A percentile compares a stretch with the other conserved stretches of the same genome.
These are phyloP conservation scores for Massariosphaeria phaeospora DNA, from an alignment of 495 filamentous ascomycete genomes.

Conservation along the genomic window DNA sequence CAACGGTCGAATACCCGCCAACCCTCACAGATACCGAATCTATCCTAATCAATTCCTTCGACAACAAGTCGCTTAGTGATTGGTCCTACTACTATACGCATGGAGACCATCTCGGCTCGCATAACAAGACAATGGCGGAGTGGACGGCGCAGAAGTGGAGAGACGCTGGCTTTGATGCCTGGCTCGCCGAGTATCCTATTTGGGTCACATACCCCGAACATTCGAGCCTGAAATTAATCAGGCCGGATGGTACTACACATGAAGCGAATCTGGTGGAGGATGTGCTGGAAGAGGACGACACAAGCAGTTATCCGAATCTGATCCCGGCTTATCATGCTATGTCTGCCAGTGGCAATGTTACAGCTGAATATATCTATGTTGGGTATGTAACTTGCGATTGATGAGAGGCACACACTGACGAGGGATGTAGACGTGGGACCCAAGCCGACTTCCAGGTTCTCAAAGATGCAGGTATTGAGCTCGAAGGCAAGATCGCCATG, in stretches of 20 bases:
- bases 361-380: conserved; percentile 37
- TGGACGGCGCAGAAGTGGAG: conserved; percentile 30
- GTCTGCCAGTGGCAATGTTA: conserved; percentile 33
- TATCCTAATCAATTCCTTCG: conserved; percentile 28
- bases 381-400: conserved; percentile 7
- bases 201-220: conserved; percentile 26
- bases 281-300: conserved; percentile 33
- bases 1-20: conserved; percentile 15
- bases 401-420: not conserved
- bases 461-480: conserved; percentile 31
- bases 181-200: conserved; percentile 29
- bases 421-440: conserved; percentile 20
- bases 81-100: conserved; percentile 28
- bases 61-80: conserved; percentile 19
- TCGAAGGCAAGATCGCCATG: conserved; percentile 39
- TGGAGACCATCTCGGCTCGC: conserved; percentile 24
- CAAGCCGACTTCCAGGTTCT: conserved; percentile 35
- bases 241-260: conserved; percentile 16
- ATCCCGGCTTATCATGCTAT: conserved; percentile 38
- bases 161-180: conserved; percentile 20
- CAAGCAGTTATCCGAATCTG: conserved; percentile 30
- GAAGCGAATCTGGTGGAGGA: conserved; percentile 32
- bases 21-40: conserved; percentile 8
- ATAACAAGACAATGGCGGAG: conserved; percentile 28
- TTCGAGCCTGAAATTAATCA: conserved; percentile 13